Conservation (phyloP, 1,139 yeast species). For the Taphrina betulina region DNA sequence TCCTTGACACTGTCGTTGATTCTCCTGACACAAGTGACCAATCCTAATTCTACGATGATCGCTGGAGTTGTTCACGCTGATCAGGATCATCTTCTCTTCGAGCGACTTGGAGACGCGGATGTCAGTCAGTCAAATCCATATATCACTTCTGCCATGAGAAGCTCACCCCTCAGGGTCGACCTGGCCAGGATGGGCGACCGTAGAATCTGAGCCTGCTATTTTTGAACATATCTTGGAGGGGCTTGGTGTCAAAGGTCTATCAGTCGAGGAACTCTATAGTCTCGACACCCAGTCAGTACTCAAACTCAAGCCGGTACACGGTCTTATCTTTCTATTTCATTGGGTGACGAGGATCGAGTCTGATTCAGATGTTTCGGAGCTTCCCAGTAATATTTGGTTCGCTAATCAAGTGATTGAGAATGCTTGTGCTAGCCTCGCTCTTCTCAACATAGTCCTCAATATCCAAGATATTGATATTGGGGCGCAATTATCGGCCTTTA, state of each 20-base stretch:
- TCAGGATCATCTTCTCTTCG: too few relatives aligned
- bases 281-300: slow-evolving; percentile 54
- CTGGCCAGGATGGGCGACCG: slow-evolving; percentile 28
- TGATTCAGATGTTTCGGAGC: slow-evolving; percentile 38
- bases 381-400: slow-evolving; percentile 60
- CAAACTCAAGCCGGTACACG: slow-evolving; percentile 52
- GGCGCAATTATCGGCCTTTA: slow-evolving; percentile 52
- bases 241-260: slow-evolving; percentile 57
- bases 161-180: neutral
- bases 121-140: too few relatives aligned
- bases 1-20: too few relatives aligned
- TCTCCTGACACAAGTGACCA: too few relatives aligned
- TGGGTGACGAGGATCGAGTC: slow-evolving; percentile 47
- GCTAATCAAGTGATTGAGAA: slow-evolving; percentile 61
- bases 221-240: slow-evolving; percentile 64
- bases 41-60: too few relatives aligned
- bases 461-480: slow-evolving; percentile 54
- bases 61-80: too few relatives aligned
- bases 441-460: slow-evolving; percentile 57
- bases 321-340: slow-evolving; percentile 66
- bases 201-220: slow-evolving; percentile 43
- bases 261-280: slow-evolving; percentile 62
- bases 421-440: slow-evolving; percentile 79
- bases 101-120: too few relatives aligned
- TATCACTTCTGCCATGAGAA: too few relatives aligned